Conservation (phyloP, 208 protist genomes). For the Zelonia costaricensis region DNA sequence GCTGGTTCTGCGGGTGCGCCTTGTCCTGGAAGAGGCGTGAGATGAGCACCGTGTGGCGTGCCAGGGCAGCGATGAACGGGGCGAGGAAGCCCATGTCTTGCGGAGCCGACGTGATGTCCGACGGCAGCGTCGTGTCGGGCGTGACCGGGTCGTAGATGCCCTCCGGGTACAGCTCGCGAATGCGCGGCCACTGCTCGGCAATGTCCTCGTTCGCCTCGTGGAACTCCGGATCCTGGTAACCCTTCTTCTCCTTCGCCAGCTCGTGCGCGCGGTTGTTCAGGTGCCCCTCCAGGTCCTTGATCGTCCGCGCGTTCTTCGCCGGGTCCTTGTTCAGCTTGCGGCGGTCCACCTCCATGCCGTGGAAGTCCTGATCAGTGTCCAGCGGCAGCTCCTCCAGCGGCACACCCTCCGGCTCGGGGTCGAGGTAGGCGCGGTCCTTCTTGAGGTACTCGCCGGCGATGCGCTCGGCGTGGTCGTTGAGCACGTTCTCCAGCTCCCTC, state of each 20-base stretch:
- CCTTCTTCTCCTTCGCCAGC: conserved; percentile 64
- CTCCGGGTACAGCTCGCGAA: conserved; percentile 80
- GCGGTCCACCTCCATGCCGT: conserved; percentile 59
- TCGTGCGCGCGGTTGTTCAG: conserved; percentile 52
- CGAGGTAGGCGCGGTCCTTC: conserved; percentile 78
- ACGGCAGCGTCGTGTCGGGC: conserved; percentile 51
- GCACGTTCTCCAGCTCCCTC: conserved; percentile 46
- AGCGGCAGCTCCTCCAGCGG: conserved; percentile 62
- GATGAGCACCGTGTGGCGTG: conserved; percentile 62
- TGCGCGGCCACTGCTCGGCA: conserved; percentile 73
- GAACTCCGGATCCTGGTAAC: conserved; percentile 79
- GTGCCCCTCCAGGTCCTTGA: conserved; percentile 30
- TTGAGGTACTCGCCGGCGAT: conserved; percentile 64
- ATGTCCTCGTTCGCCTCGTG: conserved; percentile 68
- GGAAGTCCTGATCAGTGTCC: conserved; percentile 69
- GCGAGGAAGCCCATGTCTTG: conserved; percentile 64
- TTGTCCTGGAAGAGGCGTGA: conserved; percentile 70
- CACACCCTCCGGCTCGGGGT: conserved; percentile 68
- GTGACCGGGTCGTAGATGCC: conserved; percentile 57
- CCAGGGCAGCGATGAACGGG: conserved; percentile 75
- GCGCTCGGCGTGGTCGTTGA: conserved; percentile 62
- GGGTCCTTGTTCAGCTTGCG: conserved; percentile 43
- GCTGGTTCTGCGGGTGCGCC: conserved; percentile 63
- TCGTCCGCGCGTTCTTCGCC: conserved; percentile 35
- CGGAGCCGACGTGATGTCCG: conserved; percentile 58